A percentile compares a stretch with the other conserved stretches of the same genome.
These are phyloP conservation scores for Lactarius akahatsu DNA, from an alignment of 768 basidiomycete genomes.

Conservation along the genomic window DNA sequence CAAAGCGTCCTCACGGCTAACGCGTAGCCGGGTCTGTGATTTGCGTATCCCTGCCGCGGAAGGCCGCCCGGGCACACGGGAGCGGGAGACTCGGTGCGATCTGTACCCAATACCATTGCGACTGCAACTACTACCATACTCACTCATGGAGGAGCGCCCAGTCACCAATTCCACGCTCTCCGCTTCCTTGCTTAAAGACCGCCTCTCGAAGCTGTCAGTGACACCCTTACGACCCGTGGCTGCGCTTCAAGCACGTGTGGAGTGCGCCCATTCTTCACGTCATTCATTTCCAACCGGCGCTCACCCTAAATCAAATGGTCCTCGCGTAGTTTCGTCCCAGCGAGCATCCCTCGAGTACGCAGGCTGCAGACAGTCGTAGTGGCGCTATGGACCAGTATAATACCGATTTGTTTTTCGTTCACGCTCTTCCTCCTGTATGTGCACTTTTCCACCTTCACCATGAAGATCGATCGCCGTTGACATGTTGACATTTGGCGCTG, in stretches of 20 bases:
- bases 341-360: constrained; percentile 81
- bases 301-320: background rate
- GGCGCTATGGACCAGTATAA: constrained; percentile 81
- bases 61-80: too few relatives aligned
- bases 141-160: constrained; percentile 21
- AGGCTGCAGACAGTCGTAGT: constrained; percentile 88
- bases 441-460: background rate
- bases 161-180: constrained; percentile 48
- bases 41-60: background rate
- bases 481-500: background rate
- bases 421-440: constrained; percentile 86
- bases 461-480: background rate
- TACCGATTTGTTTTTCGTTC: constrained; percentile 60
- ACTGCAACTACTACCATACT: too few relatives aligned
- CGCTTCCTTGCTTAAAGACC: constrained; percentile 59
- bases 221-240: constrained; percentile 62
- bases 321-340: constrained; percentile 70
- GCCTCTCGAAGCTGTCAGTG: constrained; percentile 49
- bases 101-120: background rate
- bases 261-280: constrained; percentile 47
- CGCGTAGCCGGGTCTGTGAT: constrained; percentile 17
- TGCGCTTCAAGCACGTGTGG: constrained; percentile 68
- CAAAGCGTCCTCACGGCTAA: background rate
- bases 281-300: background rate
- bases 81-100: background rate